A percentile compares a stretch with the other conserved stretches of the same genome.
phyloP scores from a whole-genome alignment of 495 filamentous ascomycete species.

The Hyaloscypha bicolor region DNA sequence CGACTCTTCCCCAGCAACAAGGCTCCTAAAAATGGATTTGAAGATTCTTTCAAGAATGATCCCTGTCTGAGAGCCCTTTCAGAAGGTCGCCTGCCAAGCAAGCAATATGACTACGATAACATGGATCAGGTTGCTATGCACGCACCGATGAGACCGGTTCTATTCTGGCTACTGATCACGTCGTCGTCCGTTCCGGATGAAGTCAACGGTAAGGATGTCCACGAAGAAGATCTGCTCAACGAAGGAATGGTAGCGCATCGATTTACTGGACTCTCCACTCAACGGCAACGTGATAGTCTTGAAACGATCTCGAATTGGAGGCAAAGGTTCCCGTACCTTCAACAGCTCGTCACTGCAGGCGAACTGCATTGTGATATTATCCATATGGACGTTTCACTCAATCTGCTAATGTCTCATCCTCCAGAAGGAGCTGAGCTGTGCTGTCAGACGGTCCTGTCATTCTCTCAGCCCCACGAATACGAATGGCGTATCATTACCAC shows the following conservation, averaged over 20 bases:
- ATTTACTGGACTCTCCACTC: constrained; percentile 42
- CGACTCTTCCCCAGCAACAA: constrained; percentile 26
- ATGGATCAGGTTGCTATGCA: constrained; percentile 18
- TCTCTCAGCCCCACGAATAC: constrained; percentile 47
- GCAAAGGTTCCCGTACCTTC: constrained; percentile 26
- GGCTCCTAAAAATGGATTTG: constrained; percentile 40
- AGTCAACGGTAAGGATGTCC: constrained; percentile 33
- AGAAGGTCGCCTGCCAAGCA: constrained; percentile 50
- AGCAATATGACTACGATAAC: constrained; percentile 43
- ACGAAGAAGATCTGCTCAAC: constrained; percentile 38
- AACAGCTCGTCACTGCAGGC: constrained; percentile 27
- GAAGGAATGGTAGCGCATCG: constrained; percentile 37
- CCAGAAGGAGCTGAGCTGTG: constrained; percentile 50
- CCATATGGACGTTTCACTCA: constrained; percentile 51
- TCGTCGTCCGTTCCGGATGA: constrained; percentile 7
- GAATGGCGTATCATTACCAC: constrained; percentile 52
- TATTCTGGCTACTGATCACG: constrained; percentile 33
- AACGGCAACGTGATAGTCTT: constrained; percentile 17
- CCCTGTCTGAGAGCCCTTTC: constrained; percentile 53
- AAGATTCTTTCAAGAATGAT: constrained; percentile 56
- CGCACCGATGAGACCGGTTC: constrained; percentile 37
- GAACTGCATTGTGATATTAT: constrained; percentile 51
- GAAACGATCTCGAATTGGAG: constrained; percentile 28
- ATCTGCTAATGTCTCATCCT: constrained; percentile 44
- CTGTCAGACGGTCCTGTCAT: constrained; percentile 49